Base-by-base conservation (phyloP, 75 land plant species). In the Cupressus sempervirens region DNA sequence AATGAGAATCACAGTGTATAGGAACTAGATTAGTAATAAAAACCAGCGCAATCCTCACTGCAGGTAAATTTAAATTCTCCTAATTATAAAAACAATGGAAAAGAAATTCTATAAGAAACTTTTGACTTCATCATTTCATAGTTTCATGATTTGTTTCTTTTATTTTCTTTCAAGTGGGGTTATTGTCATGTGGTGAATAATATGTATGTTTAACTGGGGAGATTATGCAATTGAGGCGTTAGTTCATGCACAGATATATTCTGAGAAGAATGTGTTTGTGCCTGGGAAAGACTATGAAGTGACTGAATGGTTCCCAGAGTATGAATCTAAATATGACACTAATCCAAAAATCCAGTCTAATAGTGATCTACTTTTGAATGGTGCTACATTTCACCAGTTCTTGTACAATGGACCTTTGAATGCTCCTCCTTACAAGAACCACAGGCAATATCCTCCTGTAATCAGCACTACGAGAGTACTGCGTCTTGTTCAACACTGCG, bases 31-130 rank as follows among this genome's bases (percentile, higher is more conserved):
- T 35, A 88, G 70, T 35, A 76, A 85, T 35, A 88, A 89, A 15
- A 56, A 65, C 82, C 89, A 90, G 52, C 52, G 91, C 9, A 90
- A 86, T 89, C 91, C 91, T 10, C 91, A 90, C 73, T 90, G 91
- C 91, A 83, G 68, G 68, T 65, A 65, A 12, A 2, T 50, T 50
- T 50, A n/a, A n/a, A 0, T 50, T 11, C 88, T 73, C 87, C 88
- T 77, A 90, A 88, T 12, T 50, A n/a, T n/a, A n/a, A n/a, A n/a
- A n/a, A n/a, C 52, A 50, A 50, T 50, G 13, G 0, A 50, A 50
- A 50, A 48, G 10, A 48, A 48, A 48, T 0, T 48, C 50, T 48
- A 0, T 48, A 11, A 38, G 40, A 1, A 8, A 11, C 10, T 10
- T 50, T 50, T 8, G 0, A 48, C 50, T 48, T 48, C 0, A 48